Evolutionary conservation across 768 basidiomycete species (phyloP).

Genomic region (Kwoniella europaea): DNA sequence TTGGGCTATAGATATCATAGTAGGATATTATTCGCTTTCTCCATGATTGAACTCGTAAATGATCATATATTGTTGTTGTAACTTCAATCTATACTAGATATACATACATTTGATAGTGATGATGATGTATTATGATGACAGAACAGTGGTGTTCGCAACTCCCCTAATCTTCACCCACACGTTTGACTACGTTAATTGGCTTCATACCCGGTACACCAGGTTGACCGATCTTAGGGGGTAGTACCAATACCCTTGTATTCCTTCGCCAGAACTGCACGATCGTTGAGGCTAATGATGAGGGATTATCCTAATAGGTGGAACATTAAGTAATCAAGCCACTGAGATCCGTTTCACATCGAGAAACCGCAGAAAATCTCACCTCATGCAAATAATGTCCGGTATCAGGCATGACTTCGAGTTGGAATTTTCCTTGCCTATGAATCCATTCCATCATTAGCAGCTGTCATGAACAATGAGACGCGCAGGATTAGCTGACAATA

Average conservation of each 20-base stretch:
- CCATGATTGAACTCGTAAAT: not conserved
- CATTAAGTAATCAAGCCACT: constrained; percentile 32
- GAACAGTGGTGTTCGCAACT: too few species aligned
- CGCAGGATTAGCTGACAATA: not conserved
- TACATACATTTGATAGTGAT: not conserved
- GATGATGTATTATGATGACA: not conserved
- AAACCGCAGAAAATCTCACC: constrained; percentile 59
- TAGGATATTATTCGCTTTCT: not conserved
- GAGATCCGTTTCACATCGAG: too few species aligned
- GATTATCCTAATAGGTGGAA: constrained; percentile 71
- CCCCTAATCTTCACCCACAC: constrained; percentile 37
- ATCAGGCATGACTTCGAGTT: constrained; percentile 80
- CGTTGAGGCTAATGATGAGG: constrained; percentile 75
- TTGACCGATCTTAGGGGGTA: constrained; percentile 54
- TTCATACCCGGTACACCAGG: constrained; percentile 28
- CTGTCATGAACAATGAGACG: too few species aligned
- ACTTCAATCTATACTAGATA: not conserved
- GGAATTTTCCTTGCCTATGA: constrained; percentile 73
- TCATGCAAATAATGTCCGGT: constrained; percentile 96
- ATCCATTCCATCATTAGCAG: not conserved
- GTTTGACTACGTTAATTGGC: constrained; percentile 22
- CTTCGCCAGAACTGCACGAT: constrained; percentile 88
- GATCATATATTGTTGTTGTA: constrained; percentile 6
- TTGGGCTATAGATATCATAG: not conserved
- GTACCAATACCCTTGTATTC: constrained; percentile 62